Evolutionary conservation across 306 rosid species (phyloP).

Genomic region (Castanea mollissima): DNA sequence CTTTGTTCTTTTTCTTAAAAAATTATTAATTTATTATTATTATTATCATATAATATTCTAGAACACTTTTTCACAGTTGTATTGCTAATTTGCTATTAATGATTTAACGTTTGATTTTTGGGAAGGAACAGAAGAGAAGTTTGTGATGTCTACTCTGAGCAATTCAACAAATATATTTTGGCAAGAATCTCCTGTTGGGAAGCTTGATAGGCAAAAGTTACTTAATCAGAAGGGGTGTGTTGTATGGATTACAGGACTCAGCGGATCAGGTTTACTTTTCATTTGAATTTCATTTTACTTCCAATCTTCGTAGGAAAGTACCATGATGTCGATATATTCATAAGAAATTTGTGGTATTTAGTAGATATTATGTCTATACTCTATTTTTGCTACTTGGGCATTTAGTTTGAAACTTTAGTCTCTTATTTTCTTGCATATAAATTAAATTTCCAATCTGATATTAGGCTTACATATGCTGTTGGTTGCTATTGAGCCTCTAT

Average conservation of each 20-base stretch:
- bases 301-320: not conserved
- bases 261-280: conserved; percentile 69
- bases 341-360: no score
- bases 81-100: conserved; percentile 15
- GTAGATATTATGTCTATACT: no score
- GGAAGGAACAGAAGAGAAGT: conserved; percentile 29
- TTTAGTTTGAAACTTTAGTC: not conserved
- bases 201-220: conserved; percentile 74
- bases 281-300: conserved; percentile 4
- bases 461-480: not conserved
- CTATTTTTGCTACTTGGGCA: not conserved
- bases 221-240: conserved; percentile 88
- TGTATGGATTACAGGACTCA: conserved; percentile 90
- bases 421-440: not conserved
- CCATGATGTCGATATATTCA: not conserved
- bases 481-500: not conserved
- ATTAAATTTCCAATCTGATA: not conserved
- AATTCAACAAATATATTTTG: conserved; percentile 79
- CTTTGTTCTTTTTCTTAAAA: no score
- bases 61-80: not conserved
- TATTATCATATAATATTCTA: not conserved
- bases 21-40: no score
- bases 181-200: conserved; percentile 75
- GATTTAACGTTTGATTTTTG: conserved; percentile 15
- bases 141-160: conserved; percentile 54